Conservation (phyloP, 208 protist genomes). For the Novymonas esmeraldas region DNA sequence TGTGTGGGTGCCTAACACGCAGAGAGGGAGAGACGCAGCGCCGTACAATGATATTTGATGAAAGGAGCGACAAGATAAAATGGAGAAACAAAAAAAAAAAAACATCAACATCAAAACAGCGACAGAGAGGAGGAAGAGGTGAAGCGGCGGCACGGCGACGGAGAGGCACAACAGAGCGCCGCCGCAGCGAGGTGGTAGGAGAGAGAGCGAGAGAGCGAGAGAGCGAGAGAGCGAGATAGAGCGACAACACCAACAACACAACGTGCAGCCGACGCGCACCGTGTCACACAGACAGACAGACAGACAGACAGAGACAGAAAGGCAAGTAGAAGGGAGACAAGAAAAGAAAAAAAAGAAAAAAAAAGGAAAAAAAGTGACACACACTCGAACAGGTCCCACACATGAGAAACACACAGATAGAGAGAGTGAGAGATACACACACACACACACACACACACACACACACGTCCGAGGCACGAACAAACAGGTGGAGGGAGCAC, state of each 20-base stretch:
- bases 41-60: too few relatives aligned
- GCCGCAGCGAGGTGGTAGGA: not conserved
- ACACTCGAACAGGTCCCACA: too few relatives aligned
- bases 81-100: too few relatives aligned
- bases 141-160: too few relatives aligned
- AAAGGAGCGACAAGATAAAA: too few relatives aligned
- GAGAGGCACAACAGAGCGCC: too few relatives aligned
- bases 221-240: conserved; percentile 1
- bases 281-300: not conserved
- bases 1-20: too few relatives aligned
- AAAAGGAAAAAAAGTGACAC: not conserved
- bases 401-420: not conserved
- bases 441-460: not conserved
- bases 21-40: too few relatives aligned
- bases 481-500: too few relatives aligned
- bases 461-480: too few relatives aligned
- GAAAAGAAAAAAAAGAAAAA: conserved; percentile 13
- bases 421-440: not conserved
- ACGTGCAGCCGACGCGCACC: not conserved
- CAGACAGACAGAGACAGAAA: not conserved
- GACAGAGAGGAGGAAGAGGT: not conserved
- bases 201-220: conserved; percentile 4
- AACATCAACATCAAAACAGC: conserved; percentile 8
- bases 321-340: not conserved
- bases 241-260: not conserved